Conservation (phyloP, 2,329 filamentous ascomycete species). For the Cryphonectria naterciae region DNA sequence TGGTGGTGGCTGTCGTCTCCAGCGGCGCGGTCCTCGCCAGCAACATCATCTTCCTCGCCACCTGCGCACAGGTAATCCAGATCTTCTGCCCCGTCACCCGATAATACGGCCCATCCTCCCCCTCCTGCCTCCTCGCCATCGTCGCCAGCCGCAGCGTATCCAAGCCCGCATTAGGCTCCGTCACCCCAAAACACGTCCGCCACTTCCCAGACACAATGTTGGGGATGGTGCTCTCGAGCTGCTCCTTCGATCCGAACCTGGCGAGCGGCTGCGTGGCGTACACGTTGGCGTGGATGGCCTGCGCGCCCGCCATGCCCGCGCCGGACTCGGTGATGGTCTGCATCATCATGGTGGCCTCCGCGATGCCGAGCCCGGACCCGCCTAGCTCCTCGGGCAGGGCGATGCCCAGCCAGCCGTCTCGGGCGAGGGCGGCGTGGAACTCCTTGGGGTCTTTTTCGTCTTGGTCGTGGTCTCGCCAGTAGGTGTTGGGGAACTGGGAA, state of each 20-base stretch:
- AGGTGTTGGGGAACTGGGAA: conserved; percentile 71
- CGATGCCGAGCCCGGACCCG: conserved; percentile 75
- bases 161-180: conserved; percentile 80
- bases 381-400: conserved; percentile 76
- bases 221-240: conserved; percentile 67
- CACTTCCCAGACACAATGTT: conserved; percentile 73
- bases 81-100: conserved; percentile 79
- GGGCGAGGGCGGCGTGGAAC: conserved; percentile 74
- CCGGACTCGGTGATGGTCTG: conserved; percentile 80
- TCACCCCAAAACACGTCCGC: conserved; percentile 81
- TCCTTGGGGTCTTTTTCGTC: conserved; percentile 72
- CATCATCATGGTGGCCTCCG: conserved; percentile 86
- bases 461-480: conserved; percentile 77
- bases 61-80: conserved; percentile 86
- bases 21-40: conserved; percentile 75
- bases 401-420: conserved; percentile 81
- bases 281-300: conserved; percentile 68
- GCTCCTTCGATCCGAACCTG: conserved; percentile 69
- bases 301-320: conserved; percentile 75
- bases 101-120: conserved; percentile 61
- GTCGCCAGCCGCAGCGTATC: conserved; percentile 76
- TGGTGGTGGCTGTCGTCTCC: conserved; percentile 47
- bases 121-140: conserved; percentile 55
- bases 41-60: conserved; percentile 81
- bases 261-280: conserved; percentile 78